Conservation (phyloP, 768 basidiomycete species). For the Amanita muscaria region DNA sequence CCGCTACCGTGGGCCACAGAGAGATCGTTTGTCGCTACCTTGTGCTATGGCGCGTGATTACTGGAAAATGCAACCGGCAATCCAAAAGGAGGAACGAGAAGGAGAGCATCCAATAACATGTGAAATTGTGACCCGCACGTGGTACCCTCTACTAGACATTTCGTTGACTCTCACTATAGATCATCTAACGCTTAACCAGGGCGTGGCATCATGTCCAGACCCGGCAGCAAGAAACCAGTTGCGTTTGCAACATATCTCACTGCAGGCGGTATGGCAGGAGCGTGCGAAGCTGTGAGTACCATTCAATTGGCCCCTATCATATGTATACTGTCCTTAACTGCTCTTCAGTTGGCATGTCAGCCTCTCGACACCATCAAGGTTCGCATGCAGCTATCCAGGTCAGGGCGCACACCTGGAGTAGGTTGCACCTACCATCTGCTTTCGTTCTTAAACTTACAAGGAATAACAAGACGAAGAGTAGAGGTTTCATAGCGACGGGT, state of each 20-base stretch:
- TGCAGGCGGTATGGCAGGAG: slow-evolving; percentile 91
- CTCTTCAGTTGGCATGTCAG: slow-evolving; percentile 64
- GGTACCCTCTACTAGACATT: too few relatives aligned
- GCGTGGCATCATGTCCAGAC: slow-evolving; percentile 41
- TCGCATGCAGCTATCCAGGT: slow-evolving; percentile 95
- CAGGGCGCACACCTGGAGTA: slow-evolving; percentile 75
- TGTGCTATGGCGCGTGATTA: too few relatives aligned
- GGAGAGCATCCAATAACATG: too few relatives aligned
- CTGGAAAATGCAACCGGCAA: too few relatives aligned
- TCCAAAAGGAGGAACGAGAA: too few relatives aligned
- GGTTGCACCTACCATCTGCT: slow-evolving; percentile 28
- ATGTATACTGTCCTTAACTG: background rate
- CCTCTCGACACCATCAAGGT: slow-evolving; percentile 99
- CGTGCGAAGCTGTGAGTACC: slow-evolving; percentile 78
- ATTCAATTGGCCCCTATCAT: background rate
- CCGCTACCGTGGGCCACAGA: too few relatives aligned
- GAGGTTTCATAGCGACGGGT: slow-evolving; percentile 91
- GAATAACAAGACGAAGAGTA: slow-evolving; percentile 65
- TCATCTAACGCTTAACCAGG: too few relatives aligned
- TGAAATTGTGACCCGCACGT: too few relatives aligned
- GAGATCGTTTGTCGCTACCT: too few relatives aligned
- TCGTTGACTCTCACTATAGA: too few relatives aligned
- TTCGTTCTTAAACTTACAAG: slow-evolving; percentile 4
- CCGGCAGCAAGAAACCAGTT: slow-evolving; percentile 62
- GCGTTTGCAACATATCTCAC: slow-evolving; percentile 86